Conservation (phyloP, 805 yeast genomes). For the Cyberlindnera xishuangbannaensis region DNA sequence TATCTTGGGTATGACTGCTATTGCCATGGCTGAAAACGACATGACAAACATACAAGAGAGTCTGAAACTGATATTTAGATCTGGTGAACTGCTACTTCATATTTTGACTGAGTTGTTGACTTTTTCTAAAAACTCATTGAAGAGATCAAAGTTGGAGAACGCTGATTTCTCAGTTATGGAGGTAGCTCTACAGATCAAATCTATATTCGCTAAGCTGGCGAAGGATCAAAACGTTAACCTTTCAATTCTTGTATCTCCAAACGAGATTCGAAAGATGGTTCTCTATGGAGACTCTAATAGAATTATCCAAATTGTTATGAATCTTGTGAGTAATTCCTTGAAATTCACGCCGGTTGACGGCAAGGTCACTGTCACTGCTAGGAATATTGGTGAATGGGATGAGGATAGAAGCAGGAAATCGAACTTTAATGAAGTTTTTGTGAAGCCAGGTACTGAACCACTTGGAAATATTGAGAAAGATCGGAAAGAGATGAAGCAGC, state of each 20-base stretch:
- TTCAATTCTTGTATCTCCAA: conserved; percentile 57
- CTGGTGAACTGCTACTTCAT: conserved; percentile 87
- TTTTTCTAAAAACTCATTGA: conserved; percentile 86
- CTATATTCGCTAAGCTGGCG: conserved; percentile 79
- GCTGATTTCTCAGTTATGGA: conserved; percentile 76
- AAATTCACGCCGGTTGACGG: conserved; percentile 94
- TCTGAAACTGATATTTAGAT: conserved; percentile 75
- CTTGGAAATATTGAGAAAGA: conserved; percentile 1
- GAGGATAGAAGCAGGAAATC: conserved; percentile 36
- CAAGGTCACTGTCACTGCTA: conserved; percentile 57
- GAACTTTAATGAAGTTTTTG: conserved; percentile 41
- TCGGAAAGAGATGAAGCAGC: neutral
- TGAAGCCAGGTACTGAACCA: conserved; percentile 22
- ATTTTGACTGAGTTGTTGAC: conserved; percentile 86
- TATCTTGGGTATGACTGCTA: conserved; percentile 90
- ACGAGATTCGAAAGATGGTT: conserved; percentile 52
- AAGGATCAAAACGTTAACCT: conserved; percentile 70
- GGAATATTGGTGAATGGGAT: conserved; percentile 69
- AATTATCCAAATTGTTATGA: conserved; percentile 88
- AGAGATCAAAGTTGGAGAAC: conserved; percentile 76
- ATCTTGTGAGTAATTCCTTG: conserved; percentile 81
- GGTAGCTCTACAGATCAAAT: conserved; percentile 75
- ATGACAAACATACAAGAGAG: conserved; percentile 63
- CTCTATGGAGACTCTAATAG: conserved; percentile 86
- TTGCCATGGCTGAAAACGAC: conserved; percentile 84